phyloP scores from a whole-genome alignment of 2,329 filamentous ascomycete species.

The Cordyceps fumosorosea region DNA sequence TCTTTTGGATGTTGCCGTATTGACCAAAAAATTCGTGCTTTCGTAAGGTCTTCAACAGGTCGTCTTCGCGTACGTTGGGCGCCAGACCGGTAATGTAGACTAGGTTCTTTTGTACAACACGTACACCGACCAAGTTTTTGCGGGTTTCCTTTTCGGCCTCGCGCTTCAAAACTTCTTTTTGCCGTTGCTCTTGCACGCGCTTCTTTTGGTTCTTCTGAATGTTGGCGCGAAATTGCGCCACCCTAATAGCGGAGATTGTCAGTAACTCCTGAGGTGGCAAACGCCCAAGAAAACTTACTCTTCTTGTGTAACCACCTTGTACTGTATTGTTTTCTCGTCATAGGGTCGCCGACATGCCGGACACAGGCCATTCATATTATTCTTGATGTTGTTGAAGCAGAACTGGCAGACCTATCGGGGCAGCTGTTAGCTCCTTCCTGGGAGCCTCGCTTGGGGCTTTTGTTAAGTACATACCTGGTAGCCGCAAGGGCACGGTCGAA shows the following conservation, averaged over 20 bases:
- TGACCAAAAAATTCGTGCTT: constrained; percentile 94
- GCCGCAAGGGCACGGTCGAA: constrained; percentile 92
- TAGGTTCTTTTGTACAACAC: constrained; percentile 96
- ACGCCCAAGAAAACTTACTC: constrained; percentile 57
- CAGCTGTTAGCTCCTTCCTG: constrained; percentile 15
- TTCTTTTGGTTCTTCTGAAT: constrained; percentile 91
- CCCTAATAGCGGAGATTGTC: constrained; percentile 36
- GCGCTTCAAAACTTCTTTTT: constrained; percentile 93
- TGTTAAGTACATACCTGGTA: constrained; percentile 67
- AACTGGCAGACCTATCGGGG: constrained; percentile 91
- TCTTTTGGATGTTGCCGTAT: constrained; percentile 97
- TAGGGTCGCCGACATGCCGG: constrained; percentile 95
- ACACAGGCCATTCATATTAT: constrained; percentile 93
- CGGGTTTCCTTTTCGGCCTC: constrained; percentile 93
- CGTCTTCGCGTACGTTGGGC: constrained; percentile 86
- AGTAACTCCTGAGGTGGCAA: background rate
- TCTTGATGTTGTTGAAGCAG: constrained; percentile 99
- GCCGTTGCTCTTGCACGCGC: constrained; percentile 71
- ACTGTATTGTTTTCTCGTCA: constrained; percentile 94
- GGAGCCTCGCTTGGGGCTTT: background rate
- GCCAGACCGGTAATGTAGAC: constrained; percentile 96
- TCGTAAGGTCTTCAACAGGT: constrained; percentile 81
- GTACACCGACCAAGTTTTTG: constrained; percentile 90
- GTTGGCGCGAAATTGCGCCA: constrained; percentile 68
- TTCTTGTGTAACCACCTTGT: constrained; percentile 89